A percentile compares a stretch with the other conserved stretches of the same genome.
These are phyloP conservation scores for Coffea eugenioides DNA, from an alignment of 257 asterid genomes.

Conservation along the genomic window DNA sequence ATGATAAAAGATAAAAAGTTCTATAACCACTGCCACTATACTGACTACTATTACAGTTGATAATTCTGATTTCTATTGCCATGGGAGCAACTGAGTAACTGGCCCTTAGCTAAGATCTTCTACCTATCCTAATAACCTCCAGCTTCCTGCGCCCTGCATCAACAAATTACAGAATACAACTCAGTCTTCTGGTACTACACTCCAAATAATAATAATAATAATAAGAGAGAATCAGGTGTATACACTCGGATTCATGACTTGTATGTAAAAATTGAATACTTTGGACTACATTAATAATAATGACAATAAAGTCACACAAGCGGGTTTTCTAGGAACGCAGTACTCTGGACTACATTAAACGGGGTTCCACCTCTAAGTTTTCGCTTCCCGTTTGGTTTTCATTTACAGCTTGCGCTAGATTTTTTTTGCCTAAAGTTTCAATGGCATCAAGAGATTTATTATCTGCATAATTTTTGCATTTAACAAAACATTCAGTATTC, in stretches of 20 bases:
- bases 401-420: neutral
- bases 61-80: constrained; percentile 4
- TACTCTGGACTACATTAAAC: no score
- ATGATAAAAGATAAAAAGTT: neutral
- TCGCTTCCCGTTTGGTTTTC: neutral
- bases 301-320: no score
- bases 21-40: no score
- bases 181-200: neutral
- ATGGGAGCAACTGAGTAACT: constrained; percentile 13
- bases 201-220: no score
- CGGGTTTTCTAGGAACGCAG: no score
- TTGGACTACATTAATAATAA: no score
- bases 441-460: neutral
- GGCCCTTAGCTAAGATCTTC: constrained; percentile 18
- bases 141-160: constrained; percentile 19
- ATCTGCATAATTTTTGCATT: neutral
- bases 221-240: no score
- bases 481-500: neutral
- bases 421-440: neutral
- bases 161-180: neutral
- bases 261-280: no score
- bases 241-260: no score
- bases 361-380: no score
- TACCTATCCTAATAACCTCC: constrained; percentile 16
- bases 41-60: constrained; percentile 16